Percentiles rank a stretch among this genome's conserved stretches.
These are phyloP conservation scores for Alternaria brassicae DNA, from an alignment of 2,329 filamentous ascomycete species.

Conservation along the genomic window DNA sequence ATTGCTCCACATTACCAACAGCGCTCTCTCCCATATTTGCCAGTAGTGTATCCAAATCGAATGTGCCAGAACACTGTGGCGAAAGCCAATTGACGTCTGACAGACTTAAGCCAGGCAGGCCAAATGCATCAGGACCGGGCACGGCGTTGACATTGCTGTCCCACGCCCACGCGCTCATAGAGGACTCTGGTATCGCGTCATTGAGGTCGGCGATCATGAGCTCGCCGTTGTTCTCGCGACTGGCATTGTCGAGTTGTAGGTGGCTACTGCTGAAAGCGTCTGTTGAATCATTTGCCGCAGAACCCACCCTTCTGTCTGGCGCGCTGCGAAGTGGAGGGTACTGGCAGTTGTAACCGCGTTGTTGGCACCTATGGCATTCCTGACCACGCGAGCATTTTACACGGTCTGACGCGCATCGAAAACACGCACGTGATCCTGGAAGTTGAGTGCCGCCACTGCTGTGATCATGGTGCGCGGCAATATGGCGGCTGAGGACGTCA, in stretches of 20 bases:
- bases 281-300: not conserved
- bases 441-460: not conserved
- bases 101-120: conserved; percentile 6
- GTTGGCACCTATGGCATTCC: conserved; percentile 33
- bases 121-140: conserved; percentile 3
- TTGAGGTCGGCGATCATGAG: not conserved
- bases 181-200: not conserved
- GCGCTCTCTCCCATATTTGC: not conserved
- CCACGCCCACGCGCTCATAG: conserved; percentile 1
- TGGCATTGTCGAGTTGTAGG: not conserved
- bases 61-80: conserved; percentile 11
- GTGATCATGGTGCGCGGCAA: conserved; percentile 13
- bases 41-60: conserved; percentile 15
- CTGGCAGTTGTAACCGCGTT: conserved; percentile 27
- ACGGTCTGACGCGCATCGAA: conserved; percentile 35
- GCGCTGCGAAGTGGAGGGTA: conserved; percentile 23
- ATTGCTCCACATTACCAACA: not conserved
- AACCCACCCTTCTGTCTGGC: not conserved
- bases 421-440: conserved; percentile 29
- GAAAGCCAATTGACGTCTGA: conserved; percentile 20
- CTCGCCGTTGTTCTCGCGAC: not conserved
- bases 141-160: not conserved
- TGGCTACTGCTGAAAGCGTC: not conserved
- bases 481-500: conserved; percentile 14
- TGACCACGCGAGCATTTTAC: conserved; percentile 39